phyloP scores from a whole-genome alignment of 1,284 basidiomycete species.

The Moesziomyces parantarcticus region DNA sequence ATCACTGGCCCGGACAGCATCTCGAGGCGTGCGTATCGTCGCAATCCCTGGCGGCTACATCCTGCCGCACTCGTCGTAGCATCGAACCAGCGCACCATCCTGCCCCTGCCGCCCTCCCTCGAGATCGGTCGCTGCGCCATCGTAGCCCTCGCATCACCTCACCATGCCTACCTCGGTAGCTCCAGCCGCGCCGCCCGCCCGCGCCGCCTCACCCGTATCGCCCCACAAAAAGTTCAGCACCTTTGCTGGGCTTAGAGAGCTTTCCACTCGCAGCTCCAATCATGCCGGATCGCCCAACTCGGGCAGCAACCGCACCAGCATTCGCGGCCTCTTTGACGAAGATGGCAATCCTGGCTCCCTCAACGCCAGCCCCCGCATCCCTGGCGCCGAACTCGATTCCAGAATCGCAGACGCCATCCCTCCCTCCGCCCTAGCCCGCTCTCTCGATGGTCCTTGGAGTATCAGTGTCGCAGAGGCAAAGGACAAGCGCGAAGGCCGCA shows the following conservation, averaged over 20 bases:
- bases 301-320: conserved; percentile 28
- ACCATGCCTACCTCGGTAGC: conserved; percentile 33
- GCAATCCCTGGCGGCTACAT: too few species aligned
- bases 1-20: too few species aligned
- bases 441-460: conserved; percentile 76
- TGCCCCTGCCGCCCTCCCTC: not conserved
- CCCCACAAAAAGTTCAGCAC: conserved; percentile 54
- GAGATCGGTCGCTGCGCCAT: not conserved
- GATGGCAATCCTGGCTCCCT: conserved; percentile 19
- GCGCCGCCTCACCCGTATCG: conserved; percentile 9
- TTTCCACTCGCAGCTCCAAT: conserved; percentile 21
- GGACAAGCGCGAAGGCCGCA: conserved; percentile 43
- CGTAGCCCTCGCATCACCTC: not conserved
- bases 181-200: conserved; percentile 7
- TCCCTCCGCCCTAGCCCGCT: conserved; percentile 12
- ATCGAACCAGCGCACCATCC: too few species aligned
- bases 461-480: conserved; percentile 76
- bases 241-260: conserved; percentile 48
- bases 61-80: too few species aligned
- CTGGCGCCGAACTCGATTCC: conserved; percentile 69
- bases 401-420: conserved; percentile 68
- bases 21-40: too few species aligned
- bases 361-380: conserved; percentile 14
- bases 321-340: conserved; percentile 52
- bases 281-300: conserved; percentile 18